Evolutionary conservation across 495 filamentous ascomycete genomes (phyloP).

Genomic region (Penicillium canariense): DNA sequence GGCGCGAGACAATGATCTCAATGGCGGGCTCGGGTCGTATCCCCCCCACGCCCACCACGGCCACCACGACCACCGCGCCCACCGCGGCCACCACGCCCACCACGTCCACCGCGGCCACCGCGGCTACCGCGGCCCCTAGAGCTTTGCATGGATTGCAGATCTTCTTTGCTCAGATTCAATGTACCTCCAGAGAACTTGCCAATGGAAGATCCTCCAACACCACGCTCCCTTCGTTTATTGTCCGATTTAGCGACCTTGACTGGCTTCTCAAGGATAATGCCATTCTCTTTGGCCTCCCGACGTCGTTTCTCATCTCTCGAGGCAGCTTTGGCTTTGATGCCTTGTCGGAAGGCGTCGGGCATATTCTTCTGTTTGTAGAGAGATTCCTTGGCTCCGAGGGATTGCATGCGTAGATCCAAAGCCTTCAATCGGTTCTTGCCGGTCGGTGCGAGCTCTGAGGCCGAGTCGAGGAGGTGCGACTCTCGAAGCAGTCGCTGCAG

Average conservation of each 20-base stretch:
- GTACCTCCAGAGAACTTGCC: slow-evolving; percentile 79
- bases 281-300: slow-evolving; percentile 80
- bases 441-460: slow-evolving; percentile 57
- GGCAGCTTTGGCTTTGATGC: slow-evolving; percentile 65
- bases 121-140: slow-evolving; percentile 39
- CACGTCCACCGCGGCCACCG: background rate
- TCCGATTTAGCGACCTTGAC: slow-evolving; percentile 43
- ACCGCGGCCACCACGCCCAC: slow-evolving; percentile 13
- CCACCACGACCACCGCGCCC: slow-evolving; percentile 25
- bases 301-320: slow-evolving; percentile 68
- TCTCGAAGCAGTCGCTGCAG: slow-evolving; percentile 86
- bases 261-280: slow-evolving; percentile 80
- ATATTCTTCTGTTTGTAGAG: slow-evolving; percentile 75
- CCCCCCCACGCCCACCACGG: slow-evolving; percentile 5
- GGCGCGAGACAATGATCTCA: too few species aligned
- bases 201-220: slow-evolving; percentile 70
- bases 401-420: slow-evolving; percentile 74
- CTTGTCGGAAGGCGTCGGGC: slow-evolving; percentile 76
- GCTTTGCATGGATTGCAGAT: slow-evolving; percentile 62
- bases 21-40: too few species aligned
- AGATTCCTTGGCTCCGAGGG: slow-evolving; percentile 73
- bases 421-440: slow-evolving; percentile 71
- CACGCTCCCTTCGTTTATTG: slow-evolving; percentile 55
- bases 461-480: slow-evolving; percentile 81
- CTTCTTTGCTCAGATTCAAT: slow-evolving; percentile 72